Evolutionary conservation across 441 rosid species (phyloP), one percentile per base, ranked within the genome.

Genomic region (Theobroma grandiflorum): DNA sequence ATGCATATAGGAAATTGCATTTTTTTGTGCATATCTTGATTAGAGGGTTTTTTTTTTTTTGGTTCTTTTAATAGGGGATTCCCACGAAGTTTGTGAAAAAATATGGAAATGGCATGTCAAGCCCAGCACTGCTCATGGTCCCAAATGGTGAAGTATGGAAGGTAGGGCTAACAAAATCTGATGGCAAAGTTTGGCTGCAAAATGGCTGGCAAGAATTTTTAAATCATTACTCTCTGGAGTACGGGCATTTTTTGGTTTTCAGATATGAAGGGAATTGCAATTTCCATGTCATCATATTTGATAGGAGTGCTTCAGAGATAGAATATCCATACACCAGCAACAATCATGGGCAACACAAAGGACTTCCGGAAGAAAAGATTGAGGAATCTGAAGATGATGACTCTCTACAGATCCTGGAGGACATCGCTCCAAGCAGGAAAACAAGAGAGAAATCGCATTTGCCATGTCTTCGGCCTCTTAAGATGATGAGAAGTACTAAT

Each of bases 121-220:
- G 38, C 35, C 40, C 45, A 69, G 75, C 53, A 14, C 26, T 33
- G 2, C 78, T 81, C 16, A 63, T 4, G 37, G 62, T 43, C 31
- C 81, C 81, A 49, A 37, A 53, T 45, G 78, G 78, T 43, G 45
- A 4, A 53, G 62, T 64, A 22, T 81, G 80, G 81, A 64, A 43
- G 10, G 81, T 81, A 20, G 76, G 40, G 22, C 66, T 72, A 61
- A 65, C 1, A 4, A 72, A 58, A 45, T 38, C 16, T n/a, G 74
- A 55, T 11, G 74, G 55, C 31, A 20, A 53, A 22, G 2, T 76
- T 18, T 70, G 76, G 81, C 53, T 78, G 43, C 12, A 71, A 16
- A 31, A 47, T n/a, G 81, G 77, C 52, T 78, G 81, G 81, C 57
- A 45, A 20, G 70, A 78, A 49, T 78, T 78, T 71, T 16, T 53